Conservation (phyloP, 345 rosid genomes). For the Arabis hirsuta region DNA sequence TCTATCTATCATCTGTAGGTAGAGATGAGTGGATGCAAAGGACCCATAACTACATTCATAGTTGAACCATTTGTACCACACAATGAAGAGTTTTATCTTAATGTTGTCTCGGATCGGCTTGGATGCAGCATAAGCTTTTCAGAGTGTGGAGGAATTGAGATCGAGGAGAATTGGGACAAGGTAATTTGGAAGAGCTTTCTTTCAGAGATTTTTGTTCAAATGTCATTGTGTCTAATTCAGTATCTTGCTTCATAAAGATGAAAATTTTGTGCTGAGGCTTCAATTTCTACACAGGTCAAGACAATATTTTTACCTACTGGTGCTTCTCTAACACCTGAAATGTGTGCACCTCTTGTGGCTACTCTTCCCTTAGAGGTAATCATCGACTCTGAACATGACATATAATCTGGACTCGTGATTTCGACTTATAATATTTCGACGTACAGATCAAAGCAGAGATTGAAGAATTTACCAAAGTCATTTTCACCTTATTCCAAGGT, state of each 20-base stretch:
- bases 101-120: constrained; percentile 84
- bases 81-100: constrained; percentile 87
- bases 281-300: constrained; percentile 68
- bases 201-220: neutral
- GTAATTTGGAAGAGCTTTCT: constrained; percentile 39
- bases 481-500: constrained; percentile 88
- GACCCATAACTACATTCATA: constrained; percentile 93
- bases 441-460: constrained; percentile 63
- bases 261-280: constrained; percentile 1
- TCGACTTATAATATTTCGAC: constrained; percentile 16
- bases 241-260: constrained; percentile 9
- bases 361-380: constrained; percentile 89
- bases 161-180: constrained; percentile 99
- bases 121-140: constrained; percentile 94
- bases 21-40: constrained; percentile 92
- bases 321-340: constrained; percentile 60
- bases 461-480: constrained; percentile 69
- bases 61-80: constrained; percentile 92
- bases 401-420: neutral
- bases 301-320: constrained; percentile 78
- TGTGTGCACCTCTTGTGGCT: constrained; percentile 85
- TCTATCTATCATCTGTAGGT: constrained; percentile 50
- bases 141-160: constrained; percentile 94
- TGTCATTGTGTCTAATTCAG: neutral
- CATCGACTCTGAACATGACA: constrained; percentile 1